Evolutionary conservation across 2,329 filamentous ascomycete genomes (phyloP).

Genomic region (Colletotrichum sp.): DNA sequence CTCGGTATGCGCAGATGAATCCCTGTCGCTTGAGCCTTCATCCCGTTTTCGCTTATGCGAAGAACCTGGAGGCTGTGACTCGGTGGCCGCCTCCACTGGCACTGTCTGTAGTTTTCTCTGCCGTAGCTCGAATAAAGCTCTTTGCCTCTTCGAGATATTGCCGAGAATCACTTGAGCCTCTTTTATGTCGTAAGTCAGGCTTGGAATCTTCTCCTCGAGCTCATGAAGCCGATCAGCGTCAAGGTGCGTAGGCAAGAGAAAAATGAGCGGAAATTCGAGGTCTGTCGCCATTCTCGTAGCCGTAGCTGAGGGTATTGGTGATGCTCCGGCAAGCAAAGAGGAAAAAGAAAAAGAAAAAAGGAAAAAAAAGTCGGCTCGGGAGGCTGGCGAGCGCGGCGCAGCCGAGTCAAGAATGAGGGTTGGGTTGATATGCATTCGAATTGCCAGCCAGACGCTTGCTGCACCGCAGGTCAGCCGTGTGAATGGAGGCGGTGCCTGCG

Average conservation of each 20-base stretch:
- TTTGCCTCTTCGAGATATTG: conserved; percentile 70
- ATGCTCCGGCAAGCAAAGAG: neutral
- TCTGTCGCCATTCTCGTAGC: neutral
- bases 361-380: neutral
- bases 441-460: neutral
- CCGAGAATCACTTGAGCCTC: conserved; percentile 80
- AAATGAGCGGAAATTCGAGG: conserved; percentile 67
- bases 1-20: conserved; percentile 20
- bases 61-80: neutral
- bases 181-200: conserved; percentile 72
- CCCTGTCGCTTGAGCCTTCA: conserved; percentile 26
- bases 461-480: neutral
- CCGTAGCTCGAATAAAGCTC: conserved; percentile 80
- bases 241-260: conserved; percentile 75
- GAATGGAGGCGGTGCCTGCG: neutral
- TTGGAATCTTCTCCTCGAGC: conserved; percentile 68
- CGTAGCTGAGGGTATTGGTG: neutral
- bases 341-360: no score
- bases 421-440: neutral
- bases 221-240: conserved; percentile 64
- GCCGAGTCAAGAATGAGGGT: neutral
- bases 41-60: neutral
- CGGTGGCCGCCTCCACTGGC: conserved; percentile 39
- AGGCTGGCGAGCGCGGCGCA: neutral
- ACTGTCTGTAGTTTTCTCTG: conserved; percentile 66